Percentiles rank a stretch among this genome's conserved stretches.
Conservation (phyloP, 257 asterid genomes). For the Echium plantagineum region DNA sequence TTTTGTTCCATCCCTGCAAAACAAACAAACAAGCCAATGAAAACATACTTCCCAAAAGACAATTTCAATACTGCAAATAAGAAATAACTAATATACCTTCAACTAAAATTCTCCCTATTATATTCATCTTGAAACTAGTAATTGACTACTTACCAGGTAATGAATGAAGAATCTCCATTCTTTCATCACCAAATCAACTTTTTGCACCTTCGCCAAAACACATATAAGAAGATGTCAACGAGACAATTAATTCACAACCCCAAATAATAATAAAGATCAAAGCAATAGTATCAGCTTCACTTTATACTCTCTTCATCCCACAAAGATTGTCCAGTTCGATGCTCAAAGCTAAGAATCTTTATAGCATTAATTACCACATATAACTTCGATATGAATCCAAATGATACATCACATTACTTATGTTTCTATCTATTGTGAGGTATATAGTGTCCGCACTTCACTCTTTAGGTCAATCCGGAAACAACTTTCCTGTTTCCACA, state of each 20-base stretch:
- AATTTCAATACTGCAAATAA: not conserved
- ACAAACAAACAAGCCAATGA: constrained; percentile 5
- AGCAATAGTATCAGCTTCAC: not conserved
- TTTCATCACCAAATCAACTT: constrained; percentile 1
- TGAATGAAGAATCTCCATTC: not conserved
- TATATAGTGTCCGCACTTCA: no score
- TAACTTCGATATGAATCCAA: not conserved
- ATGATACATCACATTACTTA: not conserved
- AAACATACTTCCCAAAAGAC: not conserved
- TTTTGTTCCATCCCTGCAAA: constrained; percentile 82
- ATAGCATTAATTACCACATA: no score
- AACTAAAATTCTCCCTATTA: not conserved
- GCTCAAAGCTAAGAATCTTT: no score
- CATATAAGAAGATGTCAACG: not conserved
- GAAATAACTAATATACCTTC: not conserved
- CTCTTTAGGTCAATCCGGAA: no score
- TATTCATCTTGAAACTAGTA: not conserved
- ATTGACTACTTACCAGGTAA: not conserved
- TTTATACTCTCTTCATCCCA: not conserved
- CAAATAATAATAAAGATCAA: not conserved
- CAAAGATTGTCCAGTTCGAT: no score
- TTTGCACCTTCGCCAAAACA: not conserved
- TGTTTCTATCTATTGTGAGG: not conserved
- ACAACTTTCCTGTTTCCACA: no score
- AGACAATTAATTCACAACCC: not conserved